A percentile compares a stretch with the other conserved stretches of the same genome.
Conservation (phyloP, 768 basidiomycete genomes). For the Phaeolepiota aurea region DNA sequence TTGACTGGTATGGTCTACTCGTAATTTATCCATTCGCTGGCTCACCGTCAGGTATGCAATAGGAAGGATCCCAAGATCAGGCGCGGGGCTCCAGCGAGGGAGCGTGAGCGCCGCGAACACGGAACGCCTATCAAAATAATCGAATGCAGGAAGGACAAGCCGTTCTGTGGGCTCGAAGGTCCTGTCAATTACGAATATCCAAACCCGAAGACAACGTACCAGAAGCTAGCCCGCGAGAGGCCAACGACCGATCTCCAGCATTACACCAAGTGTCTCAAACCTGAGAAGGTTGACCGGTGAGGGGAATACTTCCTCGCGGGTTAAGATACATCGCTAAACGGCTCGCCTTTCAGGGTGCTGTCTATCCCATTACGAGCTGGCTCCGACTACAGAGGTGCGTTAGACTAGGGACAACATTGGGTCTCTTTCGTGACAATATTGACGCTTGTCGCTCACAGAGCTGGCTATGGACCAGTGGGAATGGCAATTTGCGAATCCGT, state of each 20-base stretch:
- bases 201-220: conserved; percentile 32
- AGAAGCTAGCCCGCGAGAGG: conserved; percentile 35
- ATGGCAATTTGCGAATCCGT: conserved; percentile 55
- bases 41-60: neutral
- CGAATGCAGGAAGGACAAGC: conserved; percentile 19
- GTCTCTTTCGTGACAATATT: conserved; percentile 7
- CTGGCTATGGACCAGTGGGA: conserved; percentile 39
- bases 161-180: conserved; percentile 29
- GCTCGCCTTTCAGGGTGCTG: conserved; percentile 42
- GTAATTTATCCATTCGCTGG: neutral
- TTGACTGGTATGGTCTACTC: conserved; percentile 68
- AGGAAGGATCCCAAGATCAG: conserved; percentile 27
- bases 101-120: conserved; percentile 12
- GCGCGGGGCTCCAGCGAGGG: conserved; percentile 7
- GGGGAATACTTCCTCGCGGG: conserved; percentile 5
- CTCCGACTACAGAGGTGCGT: conserved; percentile 59
- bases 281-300: conserved; percentile 50
- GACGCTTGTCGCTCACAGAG: conserved; percentile 27
- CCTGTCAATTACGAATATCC: conserved; percentile 20
- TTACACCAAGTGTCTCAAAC: conserved; percentile 45
- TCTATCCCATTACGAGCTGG: conserved; percentile 44
- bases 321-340: neutral
- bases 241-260: conserved; percentile 54
- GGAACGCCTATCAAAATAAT: conserved; percentile 24
- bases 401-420: neutral